Evolutionary conservation across 257 asterid genomes (phyloP), one percentile per base, ranked within the genome.

Genomic region (Solanum pimpinellifolium): DNA sequence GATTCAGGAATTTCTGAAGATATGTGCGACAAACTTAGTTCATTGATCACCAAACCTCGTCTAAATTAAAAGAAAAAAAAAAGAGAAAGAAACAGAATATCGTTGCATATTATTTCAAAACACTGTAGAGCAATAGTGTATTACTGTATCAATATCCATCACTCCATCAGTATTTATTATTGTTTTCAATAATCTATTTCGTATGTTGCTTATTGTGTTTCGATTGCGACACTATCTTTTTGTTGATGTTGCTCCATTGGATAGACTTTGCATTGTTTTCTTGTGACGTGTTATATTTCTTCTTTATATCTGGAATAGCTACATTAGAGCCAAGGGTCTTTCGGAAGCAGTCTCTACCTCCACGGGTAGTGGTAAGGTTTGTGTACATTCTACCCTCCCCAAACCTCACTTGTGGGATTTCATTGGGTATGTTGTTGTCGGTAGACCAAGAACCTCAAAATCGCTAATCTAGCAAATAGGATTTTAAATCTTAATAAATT

Each of bases 1-100:
- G 94, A 91, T 83, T 92, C 94, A 14, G 92, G 93, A 73, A 92
- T 86, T 44, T 91, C 94, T 92, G 90, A 39, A 86, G 85, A 60
- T 56, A 83, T 56, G 35, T 29, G 31, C 46, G 44, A 49, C 66
- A 75, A 69, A 23, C 89, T 74, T 86, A 27, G 35, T 37, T 42
- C 88, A 69, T 85, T 59, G 15, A 25, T 84, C n/a, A 83, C 85
- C 89, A 82, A 86, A 87, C 25, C 74, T 72, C 29, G 14, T 52
- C 84, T 20, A 86, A 74, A 47, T 59, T 86, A 18, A 11, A 56
- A 31, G 23, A 14, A 74, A n/a, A 56, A 35, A 56, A 56, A n/a
- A 15, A 42, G 37, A 42, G 23, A 76, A 42, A 76, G 37, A 76
- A 42, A 42, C 35, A n/a, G 83, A 16, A 75, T 41, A 75, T 75